Evolutionary conservation across 1,284 basidiomycete species (phyloP), one percentile per base, ranked within the genome.

Genomic region (Ustilago nuda): DNA sequence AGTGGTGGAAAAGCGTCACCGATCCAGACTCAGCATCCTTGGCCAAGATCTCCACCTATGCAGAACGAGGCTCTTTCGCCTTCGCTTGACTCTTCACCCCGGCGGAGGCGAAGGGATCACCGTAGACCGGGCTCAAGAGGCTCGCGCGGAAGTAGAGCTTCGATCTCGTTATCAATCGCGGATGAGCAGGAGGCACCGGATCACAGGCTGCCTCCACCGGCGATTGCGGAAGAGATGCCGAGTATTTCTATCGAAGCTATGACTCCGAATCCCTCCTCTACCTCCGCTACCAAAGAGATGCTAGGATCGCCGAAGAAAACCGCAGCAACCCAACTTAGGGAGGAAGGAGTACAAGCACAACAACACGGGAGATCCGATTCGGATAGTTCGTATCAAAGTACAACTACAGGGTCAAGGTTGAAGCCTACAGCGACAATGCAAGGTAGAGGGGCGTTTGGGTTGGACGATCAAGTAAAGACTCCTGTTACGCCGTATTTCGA

Each of bases 401-500:
- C 62, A 2, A 50, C 46, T 3, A 58, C 66, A 1, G 54, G 48
- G 9, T 57, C 59, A 11, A 57, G 66, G 8, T 27, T 73, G 17
- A 72, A 62, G n/a, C 43, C 70, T 8, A 50, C 41, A 19, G 30
- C 27, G 2, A 8, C 54, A 45, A 37, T 50, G 37, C 43, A 46
- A 13, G 57, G 60, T 32, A 6, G 43, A 19, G 43, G 43, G 8
- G 51, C 62, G 0, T 51, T 64, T 30, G 70, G 75, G 1, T 43
- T 77, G 41, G 72, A 81, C 0, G 81, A 81, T 43, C 79, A 76
- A 33, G 45, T 75, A 2, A 53, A 60, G 27, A 78, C 79, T 7
- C 79, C 81, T 0, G 30, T 67, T 6, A 82, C 81, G 45, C 76
- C 78, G 1, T 80, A 72, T 76, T 82, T 82, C 63, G 81, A 82